Evolutionary conservation across 345 rosid species (phyloP), one percentile per base, ranked within the genome.

Genomic region (Corymbia maculata): DNA sequence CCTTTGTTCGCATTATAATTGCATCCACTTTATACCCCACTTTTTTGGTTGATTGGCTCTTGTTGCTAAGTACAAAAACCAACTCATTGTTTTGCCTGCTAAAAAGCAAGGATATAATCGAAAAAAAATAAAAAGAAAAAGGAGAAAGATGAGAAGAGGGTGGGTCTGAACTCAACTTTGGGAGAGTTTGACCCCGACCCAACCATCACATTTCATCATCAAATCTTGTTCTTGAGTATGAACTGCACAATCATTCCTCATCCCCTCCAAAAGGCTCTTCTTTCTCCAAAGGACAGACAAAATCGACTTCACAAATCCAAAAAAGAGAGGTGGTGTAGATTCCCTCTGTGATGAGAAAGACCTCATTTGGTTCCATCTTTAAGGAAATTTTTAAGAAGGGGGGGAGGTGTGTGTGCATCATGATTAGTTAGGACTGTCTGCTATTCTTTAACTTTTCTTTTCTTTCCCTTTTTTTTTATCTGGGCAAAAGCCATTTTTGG

Each of bases 81-180:
- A 90, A 88, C 92, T 89, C 90, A 87, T 79, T 93, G 92, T 86
- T 86, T 93, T 68, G 89, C 92, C 90, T 90, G 91, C 89, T 89
- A 92, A 90, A 92, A 90, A 87, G 86, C 85, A 91, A 90, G 88
- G 59, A 28, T 42, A 4, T 68, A 52, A 70, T 59, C 12, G 10
- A 26, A 9, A 59, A 24, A 57, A 17, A 22, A 55, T 0, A 22
- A 55, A 50, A 7, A 3, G 8, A 8, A 8, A 4, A 2, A 68
- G 4, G 6, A 68, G 7, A 7, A 70, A 17, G 47, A 70, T 1
- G 80, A 36, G 47, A 70, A 3, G 80, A 36, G 44, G 80, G 36
- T 13, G 26, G 80, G 80, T 17, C 49, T 61, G 42, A 36, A 36
- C 42, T 36, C 42, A 8, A 86, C 86, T 92, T 30, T 30, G 24